A percentile compares a stretch with the other conserved stretches of the same genome.
Evolutionary conservation across 331 rosid genomes (phyloP).

Genomic region (Spiraea crenata): DNA sequence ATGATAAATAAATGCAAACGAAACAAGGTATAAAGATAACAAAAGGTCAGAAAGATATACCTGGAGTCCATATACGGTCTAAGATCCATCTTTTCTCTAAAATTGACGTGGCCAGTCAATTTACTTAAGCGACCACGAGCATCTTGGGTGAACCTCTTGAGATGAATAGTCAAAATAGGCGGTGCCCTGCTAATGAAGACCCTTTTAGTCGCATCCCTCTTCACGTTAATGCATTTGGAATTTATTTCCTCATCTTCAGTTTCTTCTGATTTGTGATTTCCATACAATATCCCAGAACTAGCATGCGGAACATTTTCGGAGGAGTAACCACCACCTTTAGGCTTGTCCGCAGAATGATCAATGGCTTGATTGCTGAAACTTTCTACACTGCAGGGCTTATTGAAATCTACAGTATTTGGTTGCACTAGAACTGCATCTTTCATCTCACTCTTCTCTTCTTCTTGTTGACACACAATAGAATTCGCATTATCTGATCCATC

Average conservation of each 20-base stretch:
- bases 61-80: constrained; percentile 84
- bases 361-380: constrained; percentile 34
- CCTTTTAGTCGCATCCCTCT: constrained; percentile 85
- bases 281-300: constrained; percentile 29
- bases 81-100: constrained; percentile 71
- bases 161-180: constrained; percentile 76
- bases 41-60: constrained; percentile 31
- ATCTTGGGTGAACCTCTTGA: constrained; percentile 93
- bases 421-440: constrained; percentile 29
- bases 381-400: constrained; percentile 40
- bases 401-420: constrained; percentile 36
- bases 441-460: constrained; percentile 26
- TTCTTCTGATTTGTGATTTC: constrained; percentile 30
- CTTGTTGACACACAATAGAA: constrained; percentile 32
- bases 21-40: background rate
- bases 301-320: constrained; percentile 20
- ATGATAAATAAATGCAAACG: background rate
- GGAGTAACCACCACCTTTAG: constrained; percentile 17
- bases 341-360: constrained; percentile 34
- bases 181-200: constrained; percentile 77
- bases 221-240: constrained; percentile 50
- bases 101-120: constrained; percentile 79
- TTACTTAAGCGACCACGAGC: constrained; percentile 88
- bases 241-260: constrained; percentile 42
- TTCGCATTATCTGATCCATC: constrained; percentile 34